A percentile compares a stretch with the other conserved stretches of the same genome.
phyloP scores from a whole-genome alignment of 208 protist species.

The Wallacemonas rigidus region DNA sequence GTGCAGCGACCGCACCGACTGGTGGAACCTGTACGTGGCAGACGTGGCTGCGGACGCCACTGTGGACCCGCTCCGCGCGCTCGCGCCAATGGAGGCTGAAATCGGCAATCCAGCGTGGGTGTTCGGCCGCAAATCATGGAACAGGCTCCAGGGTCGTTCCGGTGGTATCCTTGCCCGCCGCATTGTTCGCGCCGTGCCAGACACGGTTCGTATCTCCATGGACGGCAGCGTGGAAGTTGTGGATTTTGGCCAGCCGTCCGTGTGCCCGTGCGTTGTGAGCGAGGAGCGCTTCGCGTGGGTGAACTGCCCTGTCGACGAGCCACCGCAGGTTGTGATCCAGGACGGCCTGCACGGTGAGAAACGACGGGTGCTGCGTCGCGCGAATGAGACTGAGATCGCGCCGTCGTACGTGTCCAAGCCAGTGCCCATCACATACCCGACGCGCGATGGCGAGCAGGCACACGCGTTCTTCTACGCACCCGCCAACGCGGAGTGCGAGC shows the following conservation, averaged over 20 bases:
- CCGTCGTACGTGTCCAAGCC: not conserved
- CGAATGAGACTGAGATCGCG: conserved; percentile 1
- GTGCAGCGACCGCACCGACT: conserved; percentile 10
- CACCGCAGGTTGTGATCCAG: conserved; percentile 12
- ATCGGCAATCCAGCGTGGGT: not conserved
- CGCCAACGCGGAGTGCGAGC: conserved; percentile 4
- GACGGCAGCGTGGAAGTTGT: conserved; percentile 4
- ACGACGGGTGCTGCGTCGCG: conserved; percentile 8
- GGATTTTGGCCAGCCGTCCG: not conserved
- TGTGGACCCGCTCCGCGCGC: not conserved
- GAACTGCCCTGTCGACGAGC: conserved; percentile 9
- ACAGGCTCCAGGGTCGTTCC: not conserved
- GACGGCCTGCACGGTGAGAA: conserved; percentile 9
- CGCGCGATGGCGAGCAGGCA: conserved; percentile 3
- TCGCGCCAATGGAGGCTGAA: conserved; percentile 6
- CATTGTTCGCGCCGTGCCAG: not conserved
- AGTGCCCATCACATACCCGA: conserved; percentile 12
- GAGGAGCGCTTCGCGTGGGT: conserved; percentile 6
- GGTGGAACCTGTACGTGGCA: conserved; percentile 1
- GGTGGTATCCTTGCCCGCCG: not conserved
- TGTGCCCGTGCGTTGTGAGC: conserved; percentile 11
- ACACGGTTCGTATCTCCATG: not conserved
- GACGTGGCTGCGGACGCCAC: conserved; percentile 2
- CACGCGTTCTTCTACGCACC: conserved; percentile 12
- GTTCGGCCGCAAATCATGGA: not conserved